phyloP scores from a whole-genome alignment of 1,284 basidiomycete species.

The Pascua sp. region DNA sequence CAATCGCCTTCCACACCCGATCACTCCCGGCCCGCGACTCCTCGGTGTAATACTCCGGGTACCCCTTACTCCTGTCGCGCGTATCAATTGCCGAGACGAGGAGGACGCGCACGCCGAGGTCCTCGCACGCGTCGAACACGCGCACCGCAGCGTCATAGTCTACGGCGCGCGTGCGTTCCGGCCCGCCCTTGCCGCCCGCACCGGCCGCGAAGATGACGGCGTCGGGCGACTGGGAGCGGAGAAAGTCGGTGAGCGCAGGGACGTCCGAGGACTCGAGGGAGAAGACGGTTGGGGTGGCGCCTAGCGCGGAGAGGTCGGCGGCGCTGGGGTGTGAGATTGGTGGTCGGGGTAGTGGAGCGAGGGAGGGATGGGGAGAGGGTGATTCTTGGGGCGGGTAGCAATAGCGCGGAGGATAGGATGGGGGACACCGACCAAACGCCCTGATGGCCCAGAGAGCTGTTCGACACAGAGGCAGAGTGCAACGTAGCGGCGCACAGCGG shows the following conservation, averaged over 20 bases:
- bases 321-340: slow-evolving; percentile 41
- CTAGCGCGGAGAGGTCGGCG: slow-evolving; percentile 53
- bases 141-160: slow-evolving; percentile 70
- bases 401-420: too few relatives aligned
- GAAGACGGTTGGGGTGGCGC: slow-evolving; percentile 58
- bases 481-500: too few relatives aligned
- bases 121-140: slow-evolving; percentile 67
- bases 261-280: slow-evolving; percentile 61
- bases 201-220: slow-evolving; percentile 67
- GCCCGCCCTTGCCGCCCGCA: slow-evolving; percentile 63
- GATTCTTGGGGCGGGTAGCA: too few relatives aligned
- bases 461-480: too few relatives aligned
- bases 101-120: slow-evolving; percentile 54
- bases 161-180: slow-evolving; percentile 63
- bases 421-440: too few relatives aligned
- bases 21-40: slow-evolving; percentile 50
- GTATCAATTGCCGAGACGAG: slow-evolving; percentile 66
- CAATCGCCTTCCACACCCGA: slow-evolving; percentile 50
- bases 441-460: too few relatives aligned
- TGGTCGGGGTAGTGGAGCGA: neutral
- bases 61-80: slow-evolving; percentile 51
- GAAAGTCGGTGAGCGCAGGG: slow-evolving; percentile 44
- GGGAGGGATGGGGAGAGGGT: too few relatives aligned
- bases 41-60: slow-evolving; percentile 56
- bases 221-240: slow-evolving; percentile 54